phyloP scores from a whole-genome alignment of 1,139 yeast species.

The Meyerozyma elateridarum region DNA sequence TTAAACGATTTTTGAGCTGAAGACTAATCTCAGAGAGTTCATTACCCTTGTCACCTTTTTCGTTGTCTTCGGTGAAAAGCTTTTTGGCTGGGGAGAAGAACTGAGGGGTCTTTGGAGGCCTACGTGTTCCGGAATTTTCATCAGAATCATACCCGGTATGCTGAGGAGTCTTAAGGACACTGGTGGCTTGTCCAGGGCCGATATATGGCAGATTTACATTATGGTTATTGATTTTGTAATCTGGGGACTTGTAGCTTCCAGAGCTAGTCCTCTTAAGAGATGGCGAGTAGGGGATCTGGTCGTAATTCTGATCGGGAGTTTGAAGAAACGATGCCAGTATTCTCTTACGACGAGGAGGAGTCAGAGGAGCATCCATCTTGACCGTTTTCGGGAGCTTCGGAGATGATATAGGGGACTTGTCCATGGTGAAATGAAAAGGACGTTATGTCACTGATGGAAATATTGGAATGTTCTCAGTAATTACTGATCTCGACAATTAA shows the following conservation, averaged over 20 bases:
- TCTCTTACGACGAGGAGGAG: conserved; percentile 16
- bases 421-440: too few relatives aligned
- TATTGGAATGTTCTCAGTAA: too few relatives aligned
- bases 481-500: too few relatives aligned
- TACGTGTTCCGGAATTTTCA: conserved; percentile 14
- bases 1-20: conserved; percentile 34
- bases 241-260: conserved; percentile 30
- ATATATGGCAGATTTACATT: conserved; percentile 28
- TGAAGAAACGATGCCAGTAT: conserved; percentile 21
- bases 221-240: conserved; percentile 18
- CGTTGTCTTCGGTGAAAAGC: conserved; percentile 23
- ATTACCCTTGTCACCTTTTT: conserved; percentile 12
- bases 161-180: conserved; percentile 34
- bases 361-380: conserved; percentile 3
- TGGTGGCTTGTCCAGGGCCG: conserved; percentile 14
- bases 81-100: conserved; percentile 40
- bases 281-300: conserved; percentile 35
- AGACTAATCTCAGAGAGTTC: conserved; percentile 37
- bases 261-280: conserved; percentile 33
- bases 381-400: neutral
- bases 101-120: conserved; percentile 33
- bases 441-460: too few relatives aligned
- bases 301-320: conserved; percentile 28
- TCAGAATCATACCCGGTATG: conserved; percentile 24
- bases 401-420: conserved; percentile 1